Base-by-base conservation (phyloP, 2,329 filamentous ascomycete genomes). In the Fonsecaea pedrosoi region DNA sequence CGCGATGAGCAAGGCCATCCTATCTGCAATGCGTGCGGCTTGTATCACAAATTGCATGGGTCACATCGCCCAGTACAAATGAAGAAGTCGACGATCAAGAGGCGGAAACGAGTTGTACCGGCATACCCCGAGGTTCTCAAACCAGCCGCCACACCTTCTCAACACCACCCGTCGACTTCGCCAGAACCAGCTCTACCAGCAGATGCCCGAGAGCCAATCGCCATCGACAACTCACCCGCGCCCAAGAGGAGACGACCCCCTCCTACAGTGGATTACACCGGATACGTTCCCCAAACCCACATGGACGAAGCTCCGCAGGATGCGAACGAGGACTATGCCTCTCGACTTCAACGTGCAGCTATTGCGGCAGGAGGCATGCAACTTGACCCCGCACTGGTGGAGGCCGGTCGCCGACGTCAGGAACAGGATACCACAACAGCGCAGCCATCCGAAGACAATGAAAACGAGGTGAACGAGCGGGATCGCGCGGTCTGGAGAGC, bases 61-160 rank as follows among this genome's bases (percentile, higher is more conserved):
- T 89, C 93, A 35, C 94, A 97, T 78, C 87, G 95, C 50, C 95
- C 95, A 0, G 92, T 95, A 4, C 92, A 92, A n/a, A 98, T 99
- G 95, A 99, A 98, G 80, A 98, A 97, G 78, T 91, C 92, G 2
- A 91, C 96, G 32, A 99, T 99, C 78, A 98, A 99, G 80, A 88
- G 95, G 69, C 86, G 95, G 68, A 98, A 98, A 83, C 89, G 95
- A 66, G 93, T 98, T 5, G 94, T 98, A 53, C 94, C 94, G 18
- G 92, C 91, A 18, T 82, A 87, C 32, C 78, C 82, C 63, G 83
- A 83, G 64, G 78, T 53, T 38, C 58, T 54, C 9, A 58, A 61
- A 53, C 57, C 64, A n/a, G 62, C 75, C 30, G 59, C 56, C 25
- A 57, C 32, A 21, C 45, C 64, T 10, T 57, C 69, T 25, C 64